phyloP scores from a whole-genome alignment of 805 yeast genomes.

The Lipomyces sp. region DNA sequence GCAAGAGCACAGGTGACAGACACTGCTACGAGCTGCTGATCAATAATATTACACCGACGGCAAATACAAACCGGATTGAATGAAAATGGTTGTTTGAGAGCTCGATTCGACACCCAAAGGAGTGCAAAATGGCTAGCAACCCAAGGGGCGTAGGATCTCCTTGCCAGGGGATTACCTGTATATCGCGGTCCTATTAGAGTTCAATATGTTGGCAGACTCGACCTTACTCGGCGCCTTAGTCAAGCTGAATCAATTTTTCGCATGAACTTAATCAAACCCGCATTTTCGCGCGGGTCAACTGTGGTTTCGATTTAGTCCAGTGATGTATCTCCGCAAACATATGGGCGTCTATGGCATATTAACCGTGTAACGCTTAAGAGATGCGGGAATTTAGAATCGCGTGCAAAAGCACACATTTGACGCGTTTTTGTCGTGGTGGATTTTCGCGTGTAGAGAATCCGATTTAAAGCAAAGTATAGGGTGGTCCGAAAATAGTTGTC shows the following conservation, averaged over 20 bases:
- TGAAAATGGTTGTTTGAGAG: not conserved
- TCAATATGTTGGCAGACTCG: not conserved
- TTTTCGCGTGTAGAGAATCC: too few relatives aligned
- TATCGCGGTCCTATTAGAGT: not conserved
- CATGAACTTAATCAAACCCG: not conserved
- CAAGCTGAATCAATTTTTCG: not conserved
- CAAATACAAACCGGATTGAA: not conserved
- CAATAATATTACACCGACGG: not conserved
- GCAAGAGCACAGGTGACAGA: not conserved
- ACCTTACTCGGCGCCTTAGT: not conserved
- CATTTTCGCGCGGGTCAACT: not conserved
- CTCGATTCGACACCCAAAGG: not conserved
- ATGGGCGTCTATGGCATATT: not conserved
- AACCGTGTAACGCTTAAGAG: not conserved
- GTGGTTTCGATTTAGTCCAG: not conserved
- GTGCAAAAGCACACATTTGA: not conserved
- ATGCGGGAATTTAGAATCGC: not conserved
- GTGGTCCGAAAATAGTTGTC: too few relatives aligned
- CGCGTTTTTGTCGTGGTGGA: too few relatives aligned
- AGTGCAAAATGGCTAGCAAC: too few relatives aligned
- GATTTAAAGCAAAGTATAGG: too few relatives aligned
- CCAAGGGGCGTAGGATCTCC: not conserved
- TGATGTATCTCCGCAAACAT: not conserved
- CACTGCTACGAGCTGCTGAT: constrained; percentile 2
- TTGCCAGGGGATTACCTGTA: not conserved